Conservation (phyloP, 2,329 filamentous ascomycete species). For the Dactylellina leptospora region DNA sequence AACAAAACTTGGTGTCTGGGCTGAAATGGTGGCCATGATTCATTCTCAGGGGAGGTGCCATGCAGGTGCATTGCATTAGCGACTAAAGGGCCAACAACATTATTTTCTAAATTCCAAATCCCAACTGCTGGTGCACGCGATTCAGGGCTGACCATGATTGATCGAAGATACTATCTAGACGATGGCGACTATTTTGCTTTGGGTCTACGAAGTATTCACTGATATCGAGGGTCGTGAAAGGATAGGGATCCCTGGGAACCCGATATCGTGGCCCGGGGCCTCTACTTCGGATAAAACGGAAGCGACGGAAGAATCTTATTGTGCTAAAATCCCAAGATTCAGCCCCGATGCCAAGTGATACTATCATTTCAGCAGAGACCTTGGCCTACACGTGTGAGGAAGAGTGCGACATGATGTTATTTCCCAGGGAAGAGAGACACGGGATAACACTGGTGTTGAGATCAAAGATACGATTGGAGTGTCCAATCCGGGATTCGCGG, state of each 20-base stretch:
- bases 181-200: too few relatives aligned
- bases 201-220: too few relatives aligned
- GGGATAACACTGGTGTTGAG: conserved; percentile 22
- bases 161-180: too few relatives aligned
- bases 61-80: conserved; percentile 44
- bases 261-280: conserved; percentile 27
- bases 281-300: conserved; percentile 36
- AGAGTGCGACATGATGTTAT: neutral
- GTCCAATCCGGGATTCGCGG: neutral
- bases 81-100: conserved; percentile 14
- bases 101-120: conserved; percentile 15
- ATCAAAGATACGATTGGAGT: conserved; percentile 4
- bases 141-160: neutral
- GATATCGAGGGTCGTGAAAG: conserved; percentile 1
- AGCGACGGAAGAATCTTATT: conserved; percentile 11
- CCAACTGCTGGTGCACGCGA: neutral
- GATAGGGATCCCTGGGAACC: neutral
- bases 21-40: conserved; percentile 1
- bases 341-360: conserved; percentile 31
- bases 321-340: conserved; percentile 27
- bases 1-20: neutral
- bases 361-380: neutral
- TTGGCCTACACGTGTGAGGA: conserved; percentile 14
- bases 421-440: conserved; percentile 19
- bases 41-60: conserved; percentile 22